These are phyloP conservation scores for Syzygium syzygioides DNA, from an alignment of 441 rosid genomes.

Conservation along the genomic window DNA sequence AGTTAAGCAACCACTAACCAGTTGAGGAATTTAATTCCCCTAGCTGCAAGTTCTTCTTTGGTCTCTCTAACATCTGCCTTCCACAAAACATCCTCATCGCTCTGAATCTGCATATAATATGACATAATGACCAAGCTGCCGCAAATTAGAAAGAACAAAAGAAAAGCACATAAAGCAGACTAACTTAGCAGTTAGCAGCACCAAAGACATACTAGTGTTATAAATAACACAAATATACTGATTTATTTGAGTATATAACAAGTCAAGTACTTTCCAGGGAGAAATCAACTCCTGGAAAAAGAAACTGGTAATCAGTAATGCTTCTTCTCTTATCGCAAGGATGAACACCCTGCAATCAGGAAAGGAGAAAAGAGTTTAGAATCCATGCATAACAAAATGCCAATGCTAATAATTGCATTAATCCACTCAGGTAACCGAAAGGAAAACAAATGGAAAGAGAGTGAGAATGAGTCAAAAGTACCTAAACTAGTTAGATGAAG, in stretches of 20 bases:
- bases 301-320: slow-evolving; percentile 69
- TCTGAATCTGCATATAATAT: slow-evolving; percentile 45
- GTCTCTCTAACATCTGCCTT: slow-evolving; percentile 80
- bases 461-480: background rate
- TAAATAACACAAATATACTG: background rate
- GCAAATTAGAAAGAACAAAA: background rate
- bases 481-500: background rate
- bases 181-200: background rate
- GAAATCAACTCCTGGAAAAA: slow-evolving; percentile 93
- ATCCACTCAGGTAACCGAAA: background rate
- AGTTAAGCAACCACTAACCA: slow-evolving; percentile 35
- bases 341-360: slow-evolving; percentile 75
- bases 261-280: slow-evolving; percentile 68
- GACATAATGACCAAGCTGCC: background rate
- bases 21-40: slow-evolving; percentile 74
- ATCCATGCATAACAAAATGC: background rate
- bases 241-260: background rate
- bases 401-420: background rate
- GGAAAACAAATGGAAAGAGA: background rate
- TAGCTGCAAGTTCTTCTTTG: slow-evolving; percentile 57
- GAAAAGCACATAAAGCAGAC: background rate
- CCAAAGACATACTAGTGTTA: background rate
- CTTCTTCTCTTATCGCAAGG: slow-evolving; percentile 87
- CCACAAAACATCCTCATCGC: slow-evolving; percentile 69
- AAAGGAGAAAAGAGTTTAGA: background rate